phyloP scores from a whole-genome alignment of 225 moss, liverwort and hornwort species.

The Straminergon stramineum region DNA sequence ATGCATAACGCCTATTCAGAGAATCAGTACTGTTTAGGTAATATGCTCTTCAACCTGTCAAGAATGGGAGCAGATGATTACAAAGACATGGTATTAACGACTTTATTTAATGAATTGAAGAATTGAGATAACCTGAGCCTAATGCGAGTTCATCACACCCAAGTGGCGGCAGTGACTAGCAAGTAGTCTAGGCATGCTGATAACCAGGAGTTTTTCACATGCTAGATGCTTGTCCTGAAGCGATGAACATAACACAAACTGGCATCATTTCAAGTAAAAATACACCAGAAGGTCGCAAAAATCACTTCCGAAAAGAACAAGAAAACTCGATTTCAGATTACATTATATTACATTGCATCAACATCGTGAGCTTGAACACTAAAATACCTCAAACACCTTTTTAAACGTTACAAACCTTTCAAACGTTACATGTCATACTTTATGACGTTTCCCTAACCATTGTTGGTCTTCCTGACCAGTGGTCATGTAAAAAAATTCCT shows the following conservation, averaged over 20 bases:
- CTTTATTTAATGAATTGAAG: background rate
- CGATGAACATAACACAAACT: background rate
- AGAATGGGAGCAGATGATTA: background rate
- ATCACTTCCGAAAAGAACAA: background rate
- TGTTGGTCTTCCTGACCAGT: background rate
- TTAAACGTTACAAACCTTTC: background rate
- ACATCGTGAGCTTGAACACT: background rate
- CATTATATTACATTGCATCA: background rate
- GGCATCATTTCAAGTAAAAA: background rate
- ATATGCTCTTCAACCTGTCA: background rate
- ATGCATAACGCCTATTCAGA: background rate
- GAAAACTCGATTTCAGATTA: background rate
- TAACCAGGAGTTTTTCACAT: background rate
- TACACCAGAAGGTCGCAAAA: background rate
- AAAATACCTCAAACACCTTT: background rate
- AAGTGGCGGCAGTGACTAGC: background rate
- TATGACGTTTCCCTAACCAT: background rate
- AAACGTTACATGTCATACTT: slow-evolving; percentile 1
- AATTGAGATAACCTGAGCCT: background rate
- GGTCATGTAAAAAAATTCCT: background rate
- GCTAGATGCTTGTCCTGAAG: background rate
- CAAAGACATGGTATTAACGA: background rate
- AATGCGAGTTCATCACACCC: background rate
- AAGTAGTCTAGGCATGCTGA: background rate
- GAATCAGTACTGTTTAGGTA: background rate